Evolutionary conservation across 306 rosid species (phyloP).

Genomic region (Cicer bijugum): DNA sequence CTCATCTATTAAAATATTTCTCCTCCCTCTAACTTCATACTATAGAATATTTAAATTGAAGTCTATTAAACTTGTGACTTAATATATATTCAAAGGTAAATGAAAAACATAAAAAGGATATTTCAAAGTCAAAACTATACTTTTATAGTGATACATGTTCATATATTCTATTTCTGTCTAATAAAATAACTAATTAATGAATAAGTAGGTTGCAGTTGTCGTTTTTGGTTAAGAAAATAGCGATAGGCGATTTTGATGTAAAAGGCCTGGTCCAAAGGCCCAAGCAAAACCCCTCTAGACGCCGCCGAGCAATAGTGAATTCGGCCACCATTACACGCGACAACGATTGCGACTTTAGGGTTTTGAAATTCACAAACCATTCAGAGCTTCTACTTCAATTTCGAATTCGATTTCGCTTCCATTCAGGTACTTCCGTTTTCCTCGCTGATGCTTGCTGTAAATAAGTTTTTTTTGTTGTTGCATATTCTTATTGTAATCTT

Average conservation of each 20-base stretch:
- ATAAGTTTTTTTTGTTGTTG: background rate
- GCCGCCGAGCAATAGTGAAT: conserved; percentile 33
- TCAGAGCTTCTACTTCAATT: conserved; percentile 6
- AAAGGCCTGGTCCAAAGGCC: conserved; percentile 33
- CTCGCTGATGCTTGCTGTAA: background rate
- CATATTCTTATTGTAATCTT: background rate
- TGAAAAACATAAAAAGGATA: no score
- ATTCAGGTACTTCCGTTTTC: conserved; percentile 42
- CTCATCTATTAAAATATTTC: no score
- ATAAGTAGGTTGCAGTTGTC: background rate
- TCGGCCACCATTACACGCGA: conserved; percentile 19
- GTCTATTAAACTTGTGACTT: no score
- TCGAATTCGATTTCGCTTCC: background rate
- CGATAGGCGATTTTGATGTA: background rate
- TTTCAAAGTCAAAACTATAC: no score
- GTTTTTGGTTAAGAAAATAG: background rate
- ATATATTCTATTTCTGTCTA: background rate
- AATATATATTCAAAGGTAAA: no score
- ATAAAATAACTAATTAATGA: background rate
- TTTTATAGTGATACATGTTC: background rate
- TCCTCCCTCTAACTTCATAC: no score
- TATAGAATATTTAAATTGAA: no score
- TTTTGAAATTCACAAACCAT: conserved; percentile 1
- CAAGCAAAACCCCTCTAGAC: background rate
- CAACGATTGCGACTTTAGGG: conserved; percentile 26